Evolutionary conservation across 345 rosid species (phyloP).

Genomic region (Melaleuca quinquenervia): DNA sequence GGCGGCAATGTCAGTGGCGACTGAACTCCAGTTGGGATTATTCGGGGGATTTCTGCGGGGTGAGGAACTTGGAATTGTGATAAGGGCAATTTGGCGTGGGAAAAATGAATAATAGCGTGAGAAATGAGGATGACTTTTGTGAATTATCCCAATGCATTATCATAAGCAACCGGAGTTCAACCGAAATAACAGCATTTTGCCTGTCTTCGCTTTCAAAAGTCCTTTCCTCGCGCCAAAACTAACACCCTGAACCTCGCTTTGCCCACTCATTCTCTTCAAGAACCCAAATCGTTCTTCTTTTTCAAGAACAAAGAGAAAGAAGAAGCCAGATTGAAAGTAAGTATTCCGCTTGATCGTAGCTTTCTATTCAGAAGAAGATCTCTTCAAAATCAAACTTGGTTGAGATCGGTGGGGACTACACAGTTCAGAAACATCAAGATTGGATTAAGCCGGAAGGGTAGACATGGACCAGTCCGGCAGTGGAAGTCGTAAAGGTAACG

Average conservation of each 20-base stretch:
- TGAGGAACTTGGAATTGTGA: too few relatives aligned
- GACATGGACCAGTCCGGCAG: not conserved
- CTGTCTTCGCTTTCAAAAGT: not conserved
- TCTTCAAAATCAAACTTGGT: not conserved
- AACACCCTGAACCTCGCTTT: not conserved
- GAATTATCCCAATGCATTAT: not conserved
- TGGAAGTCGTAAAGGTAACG: not conserved
- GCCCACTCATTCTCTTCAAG: not conserved
- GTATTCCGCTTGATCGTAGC: not conserved
- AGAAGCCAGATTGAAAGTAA: not conserved
- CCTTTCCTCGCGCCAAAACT: not conserved
- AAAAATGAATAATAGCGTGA: too few relatives aligned
- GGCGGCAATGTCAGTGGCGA: too few relatives aligned
- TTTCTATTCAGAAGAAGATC: too few relatives aligned
- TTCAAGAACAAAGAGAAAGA: not conserved
- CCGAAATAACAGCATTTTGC: not conserved
- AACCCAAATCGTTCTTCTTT: not conserved
- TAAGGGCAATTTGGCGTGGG: too few relatives aligned
- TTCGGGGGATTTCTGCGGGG: too few relatives aligned
- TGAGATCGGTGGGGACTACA: not conserved
- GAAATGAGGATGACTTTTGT: too few relatives aligned
- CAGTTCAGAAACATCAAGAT: not conserved
- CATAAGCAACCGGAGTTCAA: not conserved
- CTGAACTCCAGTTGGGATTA: too few relatives aligned
- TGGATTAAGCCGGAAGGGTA: not conserved